Conservation (phyloP, 768 basidiomycete species). For the Suillus cothurnatus region DNA sequence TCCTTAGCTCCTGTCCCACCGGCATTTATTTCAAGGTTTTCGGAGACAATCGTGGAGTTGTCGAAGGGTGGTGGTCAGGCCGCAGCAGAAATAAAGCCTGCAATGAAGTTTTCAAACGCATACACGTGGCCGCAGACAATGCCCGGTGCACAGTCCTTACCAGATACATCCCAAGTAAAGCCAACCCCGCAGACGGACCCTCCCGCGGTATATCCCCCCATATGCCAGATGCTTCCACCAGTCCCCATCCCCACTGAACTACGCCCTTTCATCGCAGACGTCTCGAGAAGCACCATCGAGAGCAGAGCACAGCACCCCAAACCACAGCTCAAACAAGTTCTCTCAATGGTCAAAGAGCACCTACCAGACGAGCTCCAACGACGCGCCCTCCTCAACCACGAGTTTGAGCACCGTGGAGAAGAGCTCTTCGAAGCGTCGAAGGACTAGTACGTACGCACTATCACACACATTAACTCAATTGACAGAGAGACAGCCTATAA, state of each 20-base stretch:
- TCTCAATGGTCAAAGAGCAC: neutral
- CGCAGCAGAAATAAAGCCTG: constrained; percentile 27
- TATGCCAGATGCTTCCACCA: constrained; percentile 11
- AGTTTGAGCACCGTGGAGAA: neutral
- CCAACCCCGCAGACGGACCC: no score
- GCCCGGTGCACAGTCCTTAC: no score
- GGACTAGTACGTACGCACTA: neutral
- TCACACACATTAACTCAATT: no score
- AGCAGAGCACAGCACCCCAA: no score
- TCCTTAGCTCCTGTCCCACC: constrained; percentile 9
- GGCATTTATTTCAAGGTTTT: constrained; percentile 8
- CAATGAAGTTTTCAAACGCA: constrained; percentile 31
- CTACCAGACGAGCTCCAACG: neutral
- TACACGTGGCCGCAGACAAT: constrained; percentile 4
- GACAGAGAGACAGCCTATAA: no score
- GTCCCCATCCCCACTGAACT: constrained; percentile 15
- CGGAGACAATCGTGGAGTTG: constrained; percentile 37
- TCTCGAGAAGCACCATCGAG: no score
- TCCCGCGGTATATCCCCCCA: constrained; percentile 2
- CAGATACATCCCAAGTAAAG: no score
- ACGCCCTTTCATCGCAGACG: neutral
- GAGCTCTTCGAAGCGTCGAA: neutral
- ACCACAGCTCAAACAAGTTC: no score
- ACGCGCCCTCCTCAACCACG: neutral
- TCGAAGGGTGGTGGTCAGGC: constrained; percentile 41